Evolutionary conservation across 2,329 filamentous ascomycete genomes (phyloP), one percentile per base, ranked within the genome.

Genomic region (Fusarium scirpi): DNA sequence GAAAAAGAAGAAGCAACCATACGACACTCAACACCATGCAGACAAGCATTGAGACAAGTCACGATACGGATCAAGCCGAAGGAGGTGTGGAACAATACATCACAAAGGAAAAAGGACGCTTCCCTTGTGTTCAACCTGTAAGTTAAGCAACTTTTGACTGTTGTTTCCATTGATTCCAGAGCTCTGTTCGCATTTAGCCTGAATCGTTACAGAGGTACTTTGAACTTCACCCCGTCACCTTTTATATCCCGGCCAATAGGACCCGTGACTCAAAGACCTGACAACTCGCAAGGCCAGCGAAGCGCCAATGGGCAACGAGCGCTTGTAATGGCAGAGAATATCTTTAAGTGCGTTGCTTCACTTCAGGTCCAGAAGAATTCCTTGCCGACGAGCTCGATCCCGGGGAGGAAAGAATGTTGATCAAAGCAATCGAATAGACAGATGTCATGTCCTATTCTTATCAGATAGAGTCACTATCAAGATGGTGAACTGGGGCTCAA

Each of bases 271-370:
- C 22, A 18, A 58, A 59, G 51, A 47, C 41, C 52, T 54, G 29
- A 40, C 34, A 46, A 43, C 67, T 67, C 68, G 58, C 62, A 70
- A 66, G 52, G 58, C 54, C 24, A 47, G 57, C 55, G 57, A 64
- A 60, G 32, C 46, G 41, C 74, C 74, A 76, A 76, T 76, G 27
- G 58, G 38, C 54, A 52, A 24, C 32, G 40, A 61, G 74, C 74
- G 74, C 74, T 76, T 76, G 62, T 76, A 76, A 52, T 32, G 32
- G 47, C 38, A 41, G 32, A 43, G 57, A 34, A 18, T 43, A 27
- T 38, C 18, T 38, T 10, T n/a, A 11, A 38, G 34, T 38, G 15
- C n/a, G 15, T 16, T 27, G 29, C 8, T 8, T 30, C 10, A 24
- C 15, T 40, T 40, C 43, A 44, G 43, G 18, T 40, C 41, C 43